Base-by-base conservation (phyloP, 495 filamentous ascomycete genomes). In the Penicillium argentinense region DNA sequence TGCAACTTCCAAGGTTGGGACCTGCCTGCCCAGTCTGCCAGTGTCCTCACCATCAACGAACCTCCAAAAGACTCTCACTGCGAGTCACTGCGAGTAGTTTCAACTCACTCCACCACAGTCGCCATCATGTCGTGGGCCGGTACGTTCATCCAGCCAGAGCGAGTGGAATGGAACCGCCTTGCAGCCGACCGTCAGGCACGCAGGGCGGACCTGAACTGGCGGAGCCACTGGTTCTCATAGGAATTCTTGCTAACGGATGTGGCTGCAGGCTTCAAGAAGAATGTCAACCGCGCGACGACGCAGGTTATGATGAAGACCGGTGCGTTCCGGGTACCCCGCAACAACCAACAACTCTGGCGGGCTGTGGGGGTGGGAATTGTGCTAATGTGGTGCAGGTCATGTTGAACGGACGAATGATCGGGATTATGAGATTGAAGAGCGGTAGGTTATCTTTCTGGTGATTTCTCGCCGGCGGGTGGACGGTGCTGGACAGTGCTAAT, bases 261-360 rank as follows among this genome's bases (percentile, higher is more conserved):
- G 13, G n/a, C 17, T 45, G 33, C 57, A 95, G 93, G 93, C 42
- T 97, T 98, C 73, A 97, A 97, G 80, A 97, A 97, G 67, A 95
- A 92, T 80, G 90, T 96, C 76, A 93, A 93, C 75, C 89, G 93
- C 69, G 92, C 93, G 49, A 96, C 91, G 68, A 97, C 95, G 66
- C 92, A 96, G 84, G 92, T 97, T 44, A 97, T 98, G 91, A 97
- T 98, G 93, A 98, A 97, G 78, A 91, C 93, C 14, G 89, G 86
- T 89, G 62, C 52, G 75, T 60, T 14, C 39, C 30, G 26, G 36
- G 34, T 55, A 54, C 56, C 55, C 60, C 59, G 40, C 55, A 56
- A 19, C 5, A 24, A n/a, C n/a, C n/a, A n/a, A n/a, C n/a, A n/a
- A n/a, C n/a, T n/a, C n/a, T 29, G 12, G 21, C 34, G 4, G 29